Evolutionary conservation across 139 green algal species (phyloP).

Genomic region (Tetraselmis chui): DNA sequence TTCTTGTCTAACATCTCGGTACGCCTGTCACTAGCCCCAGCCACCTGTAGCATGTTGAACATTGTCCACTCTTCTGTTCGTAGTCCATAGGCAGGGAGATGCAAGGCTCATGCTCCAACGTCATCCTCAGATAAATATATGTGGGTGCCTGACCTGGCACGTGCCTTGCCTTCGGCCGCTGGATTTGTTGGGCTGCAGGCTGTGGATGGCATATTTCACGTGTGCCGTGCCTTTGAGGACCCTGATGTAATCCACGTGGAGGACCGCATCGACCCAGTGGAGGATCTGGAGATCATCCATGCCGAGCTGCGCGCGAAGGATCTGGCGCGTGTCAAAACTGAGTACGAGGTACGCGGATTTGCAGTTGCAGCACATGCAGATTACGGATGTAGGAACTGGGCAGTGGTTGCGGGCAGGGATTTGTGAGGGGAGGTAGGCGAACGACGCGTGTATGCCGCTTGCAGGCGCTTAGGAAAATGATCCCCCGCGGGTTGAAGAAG

Average conservation of each 20-base stretch:
- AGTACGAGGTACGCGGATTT: conserved; percentile 1
- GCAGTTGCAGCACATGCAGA: neutral
- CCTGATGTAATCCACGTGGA: conserved; percentile 79
- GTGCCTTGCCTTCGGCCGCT: no score
- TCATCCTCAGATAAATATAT: no score
- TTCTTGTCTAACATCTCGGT: conserved; percentile 92
- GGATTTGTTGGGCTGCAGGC: no score
- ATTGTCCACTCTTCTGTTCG: no score
- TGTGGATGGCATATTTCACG: conserved; percentile 98
- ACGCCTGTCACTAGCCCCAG: neutral
- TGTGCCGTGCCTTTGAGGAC: conserved; percentile 91
- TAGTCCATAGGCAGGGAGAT: no score
- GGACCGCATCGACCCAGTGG: conserved; percentile 92
- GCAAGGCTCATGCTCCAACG: no score
- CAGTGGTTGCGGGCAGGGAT: neutral
- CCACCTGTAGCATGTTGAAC: neutral
- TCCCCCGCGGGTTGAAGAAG: conserved; percentile 55
- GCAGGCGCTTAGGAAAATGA: conserved; percentile 45
- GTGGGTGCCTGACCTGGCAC: no score
- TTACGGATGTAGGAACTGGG: neutral
- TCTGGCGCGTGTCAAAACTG: conserved; percentile 43
- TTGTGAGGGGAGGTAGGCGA: no score
- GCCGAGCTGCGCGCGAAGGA: conserved; percentile 80
- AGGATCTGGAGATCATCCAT: conserved; percentile 96
- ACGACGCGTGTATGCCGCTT: no score